Conservation (phyloP, 805 yeast species). For the Ogataea nitratoaversa region DNA sequence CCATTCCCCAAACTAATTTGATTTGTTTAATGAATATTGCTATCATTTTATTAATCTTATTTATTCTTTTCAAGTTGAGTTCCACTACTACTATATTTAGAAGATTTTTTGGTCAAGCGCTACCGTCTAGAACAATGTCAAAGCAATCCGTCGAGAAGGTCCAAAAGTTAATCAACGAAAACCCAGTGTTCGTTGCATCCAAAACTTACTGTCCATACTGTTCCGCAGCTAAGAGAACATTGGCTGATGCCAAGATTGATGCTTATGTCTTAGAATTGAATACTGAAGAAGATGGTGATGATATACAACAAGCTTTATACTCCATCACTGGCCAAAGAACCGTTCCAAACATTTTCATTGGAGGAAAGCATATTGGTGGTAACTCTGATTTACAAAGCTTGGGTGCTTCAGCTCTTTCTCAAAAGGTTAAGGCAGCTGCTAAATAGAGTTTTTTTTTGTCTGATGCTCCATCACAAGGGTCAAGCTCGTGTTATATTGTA, state of each 20-base stretch:
- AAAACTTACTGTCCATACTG: constrained; percentile 73
- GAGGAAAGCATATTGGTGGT: constrained; percentile 93
- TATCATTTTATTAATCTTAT: not conserved
- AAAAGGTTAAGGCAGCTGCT: constrained; percentile 9
- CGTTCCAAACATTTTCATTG: constrained; percentile 89
- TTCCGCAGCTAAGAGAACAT: constrained; percentile 44
- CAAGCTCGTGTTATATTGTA: too few species aligned
- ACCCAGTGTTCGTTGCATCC: constrained; percentile 76
- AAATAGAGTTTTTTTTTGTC: not conserved
- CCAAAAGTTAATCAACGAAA: constrained; percentile 55
- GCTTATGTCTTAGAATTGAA: constrained; percentile 57
- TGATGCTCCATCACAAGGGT: too few species aligned
- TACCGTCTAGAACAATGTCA: constrained; percentile 46
- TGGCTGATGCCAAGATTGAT: constrained; percentile 36
- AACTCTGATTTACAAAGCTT: constrained; percentile 82
- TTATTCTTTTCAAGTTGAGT: constrained; percentile 25
- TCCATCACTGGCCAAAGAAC: constrained; percentile 86
- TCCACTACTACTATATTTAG: constrained; percentile 18
- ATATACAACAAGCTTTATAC: constrained; percentile 72
- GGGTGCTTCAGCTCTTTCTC: constrained; percentile 29
- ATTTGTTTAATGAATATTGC: constrained; percentile 4
- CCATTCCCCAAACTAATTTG: too few species aligned
- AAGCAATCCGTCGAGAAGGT: constrained; percentile 55
- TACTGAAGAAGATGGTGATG: constrained; percentile 60
- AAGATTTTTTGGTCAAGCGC: constrained; percentile 25